Evolutionary conservation across 1,284 basidiomycete genomes (phyloP).

Genomic region (Testicularia cyperi): DNA sequence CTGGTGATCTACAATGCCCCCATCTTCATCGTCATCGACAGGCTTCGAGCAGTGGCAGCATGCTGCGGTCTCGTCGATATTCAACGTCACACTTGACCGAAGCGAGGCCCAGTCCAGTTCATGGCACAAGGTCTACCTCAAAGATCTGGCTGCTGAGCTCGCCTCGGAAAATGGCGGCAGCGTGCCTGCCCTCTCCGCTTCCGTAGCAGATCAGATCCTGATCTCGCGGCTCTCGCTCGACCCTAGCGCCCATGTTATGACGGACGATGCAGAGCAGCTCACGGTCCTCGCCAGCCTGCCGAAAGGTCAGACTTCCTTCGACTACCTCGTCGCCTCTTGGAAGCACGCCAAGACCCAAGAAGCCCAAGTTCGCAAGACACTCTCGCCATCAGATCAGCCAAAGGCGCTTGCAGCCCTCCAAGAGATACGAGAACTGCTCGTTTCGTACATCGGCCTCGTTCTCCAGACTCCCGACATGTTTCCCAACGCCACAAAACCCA

Average conservation of each 20-base stretch:
- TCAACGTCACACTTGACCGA: constrained; percentile 81
- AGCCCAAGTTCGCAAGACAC: constrained; percentile 56
- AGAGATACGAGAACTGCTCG: constrained; percentile 65
- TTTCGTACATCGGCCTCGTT: constrained; percentile 86
- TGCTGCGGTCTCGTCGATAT: constrained; percentile 69
- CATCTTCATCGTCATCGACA: constrained; percentile 1
- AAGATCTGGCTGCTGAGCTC: constrained; percentile 73
- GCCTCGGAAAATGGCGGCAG: constrained; percentile 68
- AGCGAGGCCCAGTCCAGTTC: constrained; percentile 70
- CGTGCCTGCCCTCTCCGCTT: constrained; percentile 18
- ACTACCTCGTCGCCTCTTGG: constrained; percentile 90
- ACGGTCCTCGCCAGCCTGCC: constrained; percentile 78
- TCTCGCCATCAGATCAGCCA: constrained; percentile 69
- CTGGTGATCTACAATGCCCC: constrained; percentile 17
- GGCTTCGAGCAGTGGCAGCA: constrained; percentile 69
- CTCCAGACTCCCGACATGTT: constrained; percentile 91
- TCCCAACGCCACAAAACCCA: constrained; percentile 62
- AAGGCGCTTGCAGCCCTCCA: constrained; percentile 58
- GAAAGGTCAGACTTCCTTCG: constrained; percentile 77
- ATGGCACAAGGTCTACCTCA: constrained; percentile 80
- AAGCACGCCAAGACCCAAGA: constrained; percentile 63
- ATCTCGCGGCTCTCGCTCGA: constrained; percentile 85
- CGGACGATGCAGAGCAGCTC: constrained; percentile 78
- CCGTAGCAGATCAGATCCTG: constrained; percentile 74
- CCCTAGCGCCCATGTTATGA: constrained; percentile 70